Evolutionary conservation across 176 grass and related monocot genomes (phyloP), one percentile per base, ranked within the genome.

Genomic region (Thalia dealbata): DNA sequence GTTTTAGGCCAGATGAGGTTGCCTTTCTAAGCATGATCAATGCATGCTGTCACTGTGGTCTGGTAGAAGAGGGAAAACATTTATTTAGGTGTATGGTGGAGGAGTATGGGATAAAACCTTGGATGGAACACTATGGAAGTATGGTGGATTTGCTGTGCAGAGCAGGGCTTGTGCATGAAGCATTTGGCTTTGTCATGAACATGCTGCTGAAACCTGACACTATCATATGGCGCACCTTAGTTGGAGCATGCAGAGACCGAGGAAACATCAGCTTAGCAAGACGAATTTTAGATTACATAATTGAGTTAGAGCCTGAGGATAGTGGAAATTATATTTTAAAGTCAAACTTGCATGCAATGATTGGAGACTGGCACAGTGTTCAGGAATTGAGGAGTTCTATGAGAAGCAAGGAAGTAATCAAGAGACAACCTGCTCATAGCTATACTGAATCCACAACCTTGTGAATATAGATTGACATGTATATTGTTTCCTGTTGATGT

Each of bases 111-210:
- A 73, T 88, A 52, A 28, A 50, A 1, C 89, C 89, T 29, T 79
- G 83, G 78, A 88, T 83, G 74, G 85, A 91, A 19, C 89, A 86
- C 62, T 86, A 83, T 42, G 89, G 85, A 6, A 81, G 83, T 51
- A 83, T 81, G 83, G 85, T 86, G 14, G 78, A 83, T 72, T 48
- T 88, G 22, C 5, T 88, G n/a, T 91, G 83, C 70, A 78, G 76
- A 74, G 73, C 78, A 23, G 83, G 61, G 6, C 12, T 51, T 3
- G 26, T 86, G 21, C 63, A 71, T 10, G 67, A 86, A 50, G 85
- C 83, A 0, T 83, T 91, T 46, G 75, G 72, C 35, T 91, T 91
- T 2, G 23, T 86, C 19, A 45, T 73, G 15, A 76, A 67, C 50
- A 81, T 88, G 89, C 78, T 78, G 10, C 18, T 79, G 21, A 86